These are phyloP conservation scores for Sporothrix brunneoviolacea DNA, from an alignment of 2,329 filamentous ascomycete species.

Conservation along the genomic window DNA sequence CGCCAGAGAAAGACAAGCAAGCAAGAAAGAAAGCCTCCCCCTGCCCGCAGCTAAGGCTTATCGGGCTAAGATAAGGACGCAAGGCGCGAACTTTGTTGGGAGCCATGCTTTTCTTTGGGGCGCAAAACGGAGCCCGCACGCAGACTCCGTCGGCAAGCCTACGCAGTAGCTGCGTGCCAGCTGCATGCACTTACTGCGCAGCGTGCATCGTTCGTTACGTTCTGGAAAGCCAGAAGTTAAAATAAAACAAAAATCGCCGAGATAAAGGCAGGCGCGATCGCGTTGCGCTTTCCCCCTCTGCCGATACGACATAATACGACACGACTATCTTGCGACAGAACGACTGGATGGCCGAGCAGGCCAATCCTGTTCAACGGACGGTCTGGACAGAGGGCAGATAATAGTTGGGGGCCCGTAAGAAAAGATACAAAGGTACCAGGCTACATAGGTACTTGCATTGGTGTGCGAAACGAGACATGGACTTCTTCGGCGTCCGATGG, in stretches of 20 bases:
- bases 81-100: conserved; percentile 12
- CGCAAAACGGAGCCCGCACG: not conserved
- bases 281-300: not conserved
- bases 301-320: no score
- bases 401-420: conserved; percentile 1
- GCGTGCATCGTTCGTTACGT: no score
- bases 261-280: not conserved
- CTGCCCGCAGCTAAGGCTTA: not conserved
- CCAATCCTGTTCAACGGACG: no score
- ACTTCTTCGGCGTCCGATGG: conserved; percentile 14
- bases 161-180: no score
- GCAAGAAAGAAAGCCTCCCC: not conserved
- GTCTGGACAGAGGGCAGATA: no score
- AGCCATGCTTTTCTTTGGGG: conserved; percentile 7
- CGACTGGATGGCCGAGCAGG: no score
- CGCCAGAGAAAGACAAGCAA: no score
- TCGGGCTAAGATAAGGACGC: conserved; percentile 1
- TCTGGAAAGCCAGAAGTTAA: no score
- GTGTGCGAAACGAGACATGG: conserved; percentile 1
- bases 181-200: no score
- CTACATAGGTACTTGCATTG: not conserved
- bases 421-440: not conserved
- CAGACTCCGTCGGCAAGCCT: no score
- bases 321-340: no score
- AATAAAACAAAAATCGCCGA: no score